These are phyloP conservation scores for Tetraselmis chui DNA, from an alignment of 139 green algal genomes.

Conservation along the genomic window DNA sequence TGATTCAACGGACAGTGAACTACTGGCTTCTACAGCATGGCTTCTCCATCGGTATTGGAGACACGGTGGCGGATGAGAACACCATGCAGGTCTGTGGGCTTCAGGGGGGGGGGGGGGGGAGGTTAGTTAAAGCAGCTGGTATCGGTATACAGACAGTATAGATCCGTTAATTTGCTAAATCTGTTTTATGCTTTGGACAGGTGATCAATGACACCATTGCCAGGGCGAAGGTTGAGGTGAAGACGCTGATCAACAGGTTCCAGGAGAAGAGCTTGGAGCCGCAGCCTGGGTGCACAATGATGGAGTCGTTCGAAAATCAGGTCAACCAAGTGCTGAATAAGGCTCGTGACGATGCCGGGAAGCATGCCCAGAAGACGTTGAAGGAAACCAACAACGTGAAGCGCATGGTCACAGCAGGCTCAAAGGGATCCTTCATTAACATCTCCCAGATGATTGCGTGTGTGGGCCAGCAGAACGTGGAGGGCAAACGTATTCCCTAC, in stretches of 20 bases:
- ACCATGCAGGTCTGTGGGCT: constrained; percentile 64
- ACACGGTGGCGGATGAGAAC: constrained; percentile 86
- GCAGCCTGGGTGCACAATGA: constrained; percentile 71
- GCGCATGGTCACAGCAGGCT: constrained; percentile 92
- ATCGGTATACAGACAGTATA: too few species aligned
- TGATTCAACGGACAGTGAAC: constrained; percentile 83
- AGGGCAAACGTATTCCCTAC: constrained; percentile 98
- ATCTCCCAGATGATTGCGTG: constrained; percentile 99
- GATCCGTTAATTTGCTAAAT: too few species aligned
- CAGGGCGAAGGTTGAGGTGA: constrained; percentile 44
- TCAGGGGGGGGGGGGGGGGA: too few species aligned
- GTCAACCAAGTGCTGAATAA: constrained; percentile 90
- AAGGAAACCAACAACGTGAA: constrained; percentile 96
- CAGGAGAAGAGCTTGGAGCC: constrained; percentile 39
- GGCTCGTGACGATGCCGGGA: constrained; percentile 88
- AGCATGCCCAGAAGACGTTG: constrained; percentile 78
- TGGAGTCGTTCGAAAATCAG: constrained; percentile 92
- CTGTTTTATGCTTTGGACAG: too few species aligned
- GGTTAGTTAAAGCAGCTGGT: too few species aligned
- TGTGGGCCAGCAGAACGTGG: constrained; percentile 99
- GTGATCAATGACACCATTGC: constrained; percentile 82
- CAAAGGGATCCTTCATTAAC: constrained; percentile 99
- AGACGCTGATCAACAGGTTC: constrained; percentile 41
- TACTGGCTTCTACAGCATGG: constrained; percentile 92
- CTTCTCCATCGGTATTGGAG: constrained; percentile 95